Evolutionary conservation across 495 filamentous ascomycete species (phyloP).

Genomic region (Penicillium argentinense): DNA sequence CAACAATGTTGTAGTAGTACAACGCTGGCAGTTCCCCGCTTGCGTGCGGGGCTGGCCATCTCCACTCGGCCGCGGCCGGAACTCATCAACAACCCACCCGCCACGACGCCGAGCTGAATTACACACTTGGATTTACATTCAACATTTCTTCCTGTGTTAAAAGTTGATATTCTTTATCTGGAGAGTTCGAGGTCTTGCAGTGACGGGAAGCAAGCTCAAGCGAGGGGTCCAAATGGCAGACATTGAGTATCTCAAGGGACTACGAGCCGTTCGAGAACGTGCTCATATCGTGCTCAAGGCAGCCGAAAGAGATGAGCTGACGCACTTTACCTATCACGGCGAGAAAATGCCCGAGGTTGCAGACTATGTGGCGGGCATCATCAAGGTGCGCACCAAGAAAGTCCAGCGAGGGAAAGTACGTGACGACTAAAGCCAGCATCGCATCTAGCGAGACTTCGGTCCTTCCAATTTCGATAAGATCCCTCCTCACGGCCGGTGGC

Average conservation of each 20-base stretch:
- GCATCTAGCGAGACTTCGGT: constrained; percentile 52
- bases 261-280: constrained; percentile 37
- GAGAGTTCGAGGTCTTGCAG: no score
- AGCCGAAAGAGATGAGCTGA: constrained; percentile 30
- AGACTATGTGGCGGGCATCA: constrained; percentile 34
- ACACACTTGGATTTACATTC: no score
- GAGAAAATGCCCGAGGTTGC: constrained; percentile 27
- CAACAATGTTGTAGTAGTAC: no score
- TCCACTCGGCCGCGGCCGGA: no score
- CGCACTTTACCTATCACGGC: constrained; percentile 35
- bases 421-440: not conserved
- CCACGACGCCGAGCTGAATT: no score
- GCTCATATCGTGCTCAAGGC: constrained; percentile 31
- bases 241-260: constrained; percentile 35
- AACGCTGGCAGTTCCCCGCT: no score
- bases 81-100: no score
- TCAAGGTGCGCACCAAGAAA: constrained; percentile 30
- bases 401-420: no score
- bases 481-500: constrained; percentile 83
- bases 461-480: constrained; percentile 48
- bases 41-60: no score
- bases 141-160: no score
- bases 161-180: no score
- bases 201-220: no score
- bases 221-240: constrained; percentile 19